Percentiles rank a stretch among this genome's conserved stretches.
Conservation (phyloP, 495 filamentous ascomycete species). For the Daldinia loculata region DNA sequence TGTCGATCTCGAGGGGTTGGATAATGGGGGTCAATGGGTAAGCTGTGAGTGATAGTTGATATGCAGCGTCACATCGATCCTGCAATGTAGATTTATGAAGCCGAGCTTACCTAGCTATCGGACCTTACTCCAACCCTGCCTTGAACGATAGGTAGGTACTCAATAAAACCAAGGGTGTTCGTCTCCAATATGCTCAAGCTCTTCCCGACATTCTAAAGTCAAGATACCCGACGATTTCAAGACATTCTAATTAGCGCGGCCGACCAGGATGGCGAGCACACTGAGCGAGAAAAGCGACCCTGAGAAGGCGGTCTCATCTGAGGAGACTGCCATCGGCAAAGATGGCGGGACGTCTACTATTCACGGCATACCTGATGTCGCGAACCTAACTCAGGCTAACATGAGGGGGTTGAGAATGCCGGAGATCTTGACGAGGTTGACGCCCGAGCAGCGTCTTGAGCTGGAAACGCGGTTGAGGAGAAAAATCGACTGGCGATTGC, state of each 20-base stretch:
- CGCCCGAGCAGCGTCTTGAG: constrained; percentile 57
- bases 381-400: constrained; percentile 37
- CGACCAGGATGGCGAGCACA: constrained; percentile 24
- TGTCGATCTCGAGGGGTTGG: neutral
- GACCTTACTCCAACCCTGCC: neutral
- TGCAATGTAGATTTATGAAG: constrained; percentile 22
- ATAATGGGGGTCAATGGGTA: neutral
- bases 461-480: constrained; percentile 62
- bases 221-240: constrained; percentile 2
- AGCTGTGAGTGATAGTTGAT: constrained; percentile 18
- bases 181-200: neutral
- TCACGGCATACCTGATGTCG: constrained; percentile 29
- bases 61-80: constrained; percentile 36
- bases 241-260: neutral
- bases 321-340: constrained; percentile 24
- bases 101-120: constrained; percentile 11
- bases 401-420: constrained; percentile 53
- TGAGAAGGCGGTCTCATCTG: constrained; percentile 24
- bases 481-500: constrained; percentile 69
- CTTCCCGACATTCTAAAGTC: neutral
- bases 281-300: constrained; percentile 31
- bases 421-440: constrained; percentile 59
- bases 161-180: neutral
- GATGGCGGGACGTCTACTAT: constrained; percentile 10
- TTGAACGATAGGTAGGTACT: neutral